Base-by-base conservation (phyloP, 2,329 filamentous ascomycete genomes). In the Trichoderma atroviride region DNA sequence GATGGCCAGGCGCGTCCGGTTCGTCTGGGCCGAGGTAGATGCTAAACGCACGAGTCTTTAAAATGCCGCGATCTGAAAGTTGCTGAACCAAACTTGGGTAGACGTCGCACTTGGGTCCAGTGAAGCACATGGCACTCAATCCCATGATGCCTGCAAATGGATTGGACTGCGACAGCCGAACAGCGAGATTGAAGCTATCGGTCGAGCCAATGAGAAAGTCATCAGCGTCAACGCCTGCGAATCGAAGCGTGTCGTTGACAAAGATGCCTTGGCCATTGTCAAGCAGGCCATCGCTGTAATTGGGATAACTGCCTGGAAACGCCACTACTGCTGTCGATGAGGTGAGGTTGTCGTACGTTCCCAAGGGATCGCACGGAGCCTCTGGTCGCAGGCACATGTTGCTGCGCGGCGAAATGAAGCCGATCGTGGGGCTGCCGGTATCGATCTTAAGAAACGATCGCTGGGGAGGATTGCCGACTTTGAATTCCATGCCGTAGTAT, bases 41-140 rank as follows among this genome's bases (percentile, higher is more conserved):
- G 50, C 62, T 65, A 6, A 65, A 65, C 11, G 62, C 62, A 31
- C 62, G 62, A 29, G 62, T 65, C 24, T 56, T 65, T 24, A 65
- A 10, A 33, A 65, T 56, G 6, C 31, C 50, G 5, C 62, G 47
- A 31, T 65, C 62, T 19, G 52, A 33, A 43, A 65, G 62, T 16
- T 65, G 62, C n/a, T 63, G 60, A 16, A 63, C 60, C 43, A 63
- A 27, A 37, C 29, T 63, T n/a, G 47, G 60, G 19, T 63, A 63
- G 47, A 63, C 43, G 10, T 52, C 43, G 31, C 60, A 63, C 31
- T 35, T 19, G 6, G 60, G 14, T 1, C 47, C 60, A 4, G 56
- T 59, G 31, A 63, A 53, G 31, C 60, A 63, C 29, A 63, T 33
- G 14, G 43, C 43, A 1, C 37, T 63, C 60, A 63, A 27, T 1